Evolutionary conservation across 164 flowering plant species (phyloP).

Genomic region (Dillenia turbinata): DNA sequence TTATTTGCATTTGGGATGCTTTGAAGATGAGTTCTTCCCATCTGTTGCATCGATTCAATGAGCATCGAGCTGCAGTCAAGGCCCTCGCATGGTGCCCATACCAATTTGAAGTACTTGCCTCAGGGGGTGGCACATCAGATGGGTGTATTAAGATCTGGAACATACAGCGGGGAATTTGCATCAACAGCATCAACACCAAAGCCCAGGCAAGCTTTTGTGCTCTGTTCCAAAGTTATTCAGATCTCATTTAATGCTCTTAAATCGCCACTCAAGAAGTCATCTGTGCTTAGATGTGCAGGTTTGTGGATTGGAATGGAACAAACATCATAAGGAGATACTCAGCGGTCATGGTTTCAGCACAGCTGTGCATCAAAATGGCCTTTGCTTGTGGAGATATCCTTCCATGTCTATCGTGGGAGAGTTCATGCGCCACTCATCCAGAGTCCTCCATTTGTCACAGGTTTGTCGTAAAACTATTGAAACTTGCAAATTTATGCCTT

Average conservation of each 20-base stretch:
- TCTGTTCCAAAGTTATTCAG: too few species aligned
- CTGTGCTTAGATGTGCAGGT: conserved; percentile 23
- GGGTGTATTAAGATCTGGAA: conserved; percentile 53
- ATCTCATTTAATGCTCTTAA: too few species aligned
- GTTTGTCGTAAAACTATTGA: conserved; percentile 12
- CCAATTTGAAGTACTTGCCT: conserved; percentile 37
- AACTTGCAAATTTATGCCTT: background rate
- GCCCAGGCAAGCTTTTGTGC: conserved; percentile 35
- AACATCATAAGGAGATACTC: conserved; percentile 49
- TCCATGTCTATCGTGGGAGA: conserved; percentile 41
- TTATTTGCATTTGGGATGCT: conserved; percentile 42
- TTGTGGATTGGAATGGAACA: conserved; percentile 55
- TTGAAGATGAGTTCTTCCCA: conserved; percentile 31
- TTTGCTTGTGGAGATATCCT: conserved; percentile 55
- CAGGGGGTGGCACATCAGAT: conserved; percentile 49
- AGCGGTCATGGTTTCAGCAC: conserved; percentile 50
- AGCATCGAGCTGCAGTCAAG: conserved; percentile 51
- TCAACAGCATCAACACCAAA: conserved; percentile 30
- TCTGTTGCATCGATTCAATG: conserved; percentile 23
- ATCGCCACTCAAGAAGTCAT: background rate
- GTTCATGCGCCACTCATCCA: conserved; percentile 20
- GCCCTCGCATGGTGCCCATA: conserved; percentile 66
- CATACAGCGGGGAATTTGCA: conserved; percentile 38
- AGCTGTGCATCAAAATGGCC: conserved; percentile 16
- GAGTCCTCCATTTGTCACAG: conserved; percentile 51